Evolutionary conservation across 345 rosid species (phyloP).

Genomic region (Balakata baccata): DNA sequence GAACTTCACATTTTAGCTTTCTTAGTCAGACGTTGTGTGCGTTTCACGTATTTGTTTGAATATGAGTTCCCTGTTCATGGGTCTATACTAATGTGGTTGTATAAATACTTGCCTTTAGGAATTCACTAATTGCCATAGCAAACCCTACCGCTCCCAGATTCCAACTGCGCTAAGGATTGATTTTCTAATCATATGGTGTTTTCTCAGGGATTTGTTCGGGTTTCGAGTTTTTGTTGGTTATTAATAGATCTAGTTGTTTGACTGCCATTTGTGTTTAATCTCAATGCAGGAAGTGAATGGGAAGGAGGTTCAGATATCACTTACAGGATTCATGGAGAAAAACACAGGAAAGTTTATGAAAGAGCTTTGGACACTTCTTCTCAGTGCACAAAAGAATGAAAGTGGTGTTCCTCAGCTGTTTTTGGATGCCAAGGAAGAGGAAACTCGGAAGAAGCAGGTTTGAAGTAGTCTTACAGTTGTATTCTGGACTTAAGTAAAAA

Average conservation of each 20-base stretch:
- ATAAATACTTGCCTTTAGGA: constrained; percentile 15
- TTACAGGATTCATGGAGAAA: constrained; percentile 99
- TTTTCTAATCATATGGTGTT: constrained; percentile 5
- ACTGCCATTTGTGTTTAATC: background rate
- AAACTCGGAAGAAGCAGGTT: constrained; percentile 72
- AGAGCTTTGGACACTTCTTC: constrained; percentile 92
- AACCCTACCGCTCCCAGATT: constrained; percentile 1
- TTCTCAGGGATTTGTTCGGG: background rate
- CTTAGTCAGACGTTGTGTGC: background rate
- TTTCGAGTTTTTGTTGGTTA: background rate
- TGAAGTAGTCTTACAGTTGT: constrained; percentile 7
- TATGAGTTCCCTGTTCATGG: background rate
- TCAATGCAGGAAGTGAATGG: constrained; percentile 73
- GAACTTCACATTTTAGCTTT: background rate
- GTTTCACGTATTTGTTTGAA: background rate
- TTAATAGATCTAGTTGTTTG: background rate
- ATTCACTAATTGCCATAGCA: constrained; percentile 17
- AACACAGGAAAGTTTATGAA: constrained; percentile 94
- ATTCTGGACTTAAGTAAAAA: background rate
- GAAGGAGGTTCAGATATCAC: constrained; percentile 77
- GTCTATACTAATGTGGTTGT: constrained; percentile 4
- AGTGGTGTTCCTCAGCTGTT: constrained; percentile 94
- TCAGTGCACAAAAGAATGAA: constrained; percentile 80
- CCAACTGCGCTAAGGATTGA: constrained; percentile 17
- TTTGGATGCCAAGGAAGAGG: constrained; percentile 84